Evolutionary conservation across 345 rosid species (phyloP), one percentile per base, ranked within the genome.

Genomic region (Clausena lansium): DNA sequence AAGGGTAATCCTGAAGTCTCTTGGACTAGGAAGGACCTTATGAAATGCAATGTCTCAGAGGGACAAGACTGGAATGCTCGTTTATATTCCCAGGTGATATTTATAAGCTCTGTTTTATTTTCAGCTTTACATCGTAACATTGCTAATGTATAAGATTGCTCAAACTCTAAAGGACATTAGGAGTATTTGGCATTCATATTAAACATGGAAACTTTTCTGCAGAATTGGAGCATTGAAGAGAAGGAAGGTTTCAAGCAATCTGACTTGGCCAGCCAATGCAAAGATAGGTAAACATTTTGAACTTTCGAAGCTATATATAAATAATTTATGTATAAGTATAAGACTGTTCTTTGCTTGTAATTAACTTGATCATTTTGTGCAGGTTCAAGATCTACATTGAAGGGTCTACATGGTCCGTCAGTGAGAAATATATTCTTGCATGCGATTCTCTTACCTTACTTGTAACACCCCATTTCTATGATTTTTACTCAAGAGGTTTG

Each of bases 31-130:
- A 82, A 82, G 80, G 93, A 91, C 71, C 92, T 95, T 38, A 77
- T 93, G 70, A 95, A 60, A 61, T 95, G 99, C 79, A 89, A 95
- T 76, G 88, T 89, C 77, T 83, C 98, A 0, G 81, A 87, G 1
- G 64, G 82, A 15, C 87, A 87, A 25, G 99, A 95, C 78, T 95
- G 99, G 98, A 91, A 89, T 78, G 99, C 96, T 81, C 97, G 96
- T 63, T 68, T 95, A 54, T 93, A 81, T 73, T 83, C 75, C 30
- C 97, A 91, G 94, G 97, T 92, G 50, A 19, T 47, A 47, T 17
- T 4, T n/a, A n/a, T n/a, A n/a, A 15, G 30, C n/a, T 5, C 3
- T 28, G 9, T 9, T 28, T 70, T 70, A 14, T 70, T 27, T 17
- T 4, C n/a, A 45, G 28, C 2, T 28, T 67, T 39, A 0, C 50